These are phyloP conservation scores for Pulveroboletus sp. DNA, from an alignment of 1,284 basidiomycete species.

Conservation along the genomic window DNA sequence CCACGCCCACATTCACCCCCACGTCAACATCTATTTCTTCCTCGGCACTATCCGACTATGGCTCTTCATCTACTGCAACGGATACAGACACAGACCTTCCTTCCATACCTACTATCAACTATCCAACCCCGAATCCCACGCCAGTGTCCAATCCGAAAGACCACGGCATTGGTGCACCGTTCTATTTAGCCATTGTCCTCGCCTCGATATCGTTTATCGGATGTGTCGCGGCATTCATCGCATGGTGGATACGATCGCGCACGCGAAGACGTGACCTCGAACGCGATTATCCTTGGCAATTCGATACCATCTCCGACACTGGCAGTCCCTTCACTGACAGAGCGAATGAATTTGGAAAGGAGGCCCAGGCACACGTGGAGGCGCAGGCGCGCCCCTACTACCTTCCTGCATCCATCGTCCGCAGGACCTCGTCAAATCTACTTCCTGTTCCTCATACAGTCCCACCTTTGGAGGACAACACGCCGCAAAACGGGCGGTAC, in stretches of 20 bases:
- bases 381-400: slow-evolving; percentile 17
- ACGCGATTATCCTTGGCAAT: slow-evolving; percentile 30
- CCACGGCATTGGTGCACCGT: slow-evolving; percentile 34
- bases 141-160: slow-evolving; percentile 16
- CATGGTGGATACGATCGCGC: slow-evolving; percentile 36
- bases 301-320: slow-evolving; percentile 1
- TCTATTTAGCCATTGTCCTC: slow-evolving; percentile 37
- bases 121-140: slow-evolving; percentile 26
- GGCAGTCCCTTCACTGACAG: neutral
- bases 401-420: slow-evolving; percentile 30
- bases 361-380: neutral
- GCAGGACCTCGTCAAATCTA: slow-evolving; percentile 19
- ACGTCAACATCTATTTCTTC: slow-evolving; percentile 3
- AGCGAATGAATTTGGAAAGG: slow-evolving; percentile 2
- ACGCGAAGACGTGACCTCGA: slow-evolving; percentile 17
- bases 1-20: neutral
- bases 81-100: slow-evolving; percentile 26
- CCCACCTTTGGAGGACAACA: neutral
- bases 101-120: slow-evolving; percentile 27
- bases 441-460: slow-evolving; percentile 16
- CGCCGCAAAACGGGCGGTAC: neutral
- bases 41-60: slow-evolving; percentile 8
- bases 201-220: slow-evolving; percentile 32
- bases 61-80: slow-evolving; percentile 4
- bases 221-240: slow-evolving; percentile 33